Evolutionary conservation across 208 protist species (phyloP), one percentile per base, ranked within the genome.

Genomic region (Lotmaria passim): DNA sequence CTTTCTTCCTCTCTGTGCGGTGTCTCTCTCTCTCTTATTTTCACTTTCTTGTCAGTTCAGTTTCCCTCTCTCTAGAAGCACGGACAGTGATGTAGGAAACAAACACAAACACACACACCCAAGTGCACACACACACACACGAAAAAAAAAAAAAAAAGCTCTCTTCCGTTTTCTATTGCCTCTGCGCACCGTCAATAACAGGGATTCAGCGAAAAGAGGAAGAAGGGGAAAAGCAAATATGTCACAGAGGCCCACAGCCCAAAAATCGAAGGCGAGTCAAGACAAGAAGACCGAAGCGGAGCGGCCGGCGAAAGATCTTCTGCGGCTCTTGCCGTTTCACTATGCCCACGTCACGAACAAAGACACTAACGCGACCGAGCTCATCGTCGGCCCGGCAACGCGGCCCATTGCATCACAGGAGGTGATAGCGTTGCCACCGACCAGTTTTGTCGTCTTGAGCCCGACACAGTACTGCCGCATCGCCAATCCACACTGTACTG

Each of bases 311-410:
- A 55, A 64, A 17, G 59, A 46, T 5, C 47, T 92, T 19, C 55
- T 96, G 36, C 87, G 84, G 7, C 78, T 94, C 0, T 19, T 41
- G 2, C 83, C 85, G 3, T 78, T 75, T 31, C 58, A 96, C 71
- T 96, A 96, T 64, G 83, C 85, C 7, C 91, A 96, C 67, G 63
- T 94, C 55, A 76, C 74, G 8, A 84, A 94, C 74, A 69, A 89
- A 41, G 89, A 86, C 69, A 86, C 57, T 14, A 87, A 84, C 67
- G 83, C 73, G 17, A 91, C 82, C 8, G 51, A 75, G 47, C 81
- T 93, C 43, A 26, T 90, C 41, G 44, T 87, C 38, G 90, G 90
- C n/a, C 90, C 87, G 2, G 41, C 79, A 31, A 90, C 51, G 6
- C 64, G 69, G 8, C 66, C 72, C 4, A 44, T 95, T 19, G 68